phyloP scores from a whole-genome alignment of 768 basidiomycete species.

The Tulasnella sp. region DNA sequence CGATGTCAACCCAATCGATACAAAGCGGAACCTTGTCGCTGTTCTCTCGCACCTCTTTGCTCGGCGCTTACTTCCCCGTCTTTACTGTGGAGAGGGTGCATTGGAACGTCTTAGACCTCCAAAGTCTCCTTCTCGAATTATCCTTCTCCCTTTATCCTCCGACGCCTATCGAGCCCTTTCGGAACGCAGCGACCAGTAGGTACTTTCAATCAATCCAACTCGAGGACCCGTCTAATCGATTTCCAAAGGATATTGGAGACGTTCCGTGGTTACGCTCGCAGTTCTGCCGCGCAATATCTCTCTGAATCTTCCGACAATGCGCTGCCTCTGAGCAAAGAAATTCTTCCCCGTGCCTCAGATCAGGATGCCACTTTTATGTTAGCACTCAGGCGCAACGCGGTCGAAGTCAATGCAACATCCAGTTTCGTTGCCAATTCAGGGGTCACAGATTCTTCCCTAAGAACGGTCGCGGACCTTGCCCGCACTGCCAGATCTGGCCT shows the following conservation, averaged over 20 bases:
- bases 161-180: slow-evolving; percentile 44
- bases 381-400: slow-evolving; percentile 30
- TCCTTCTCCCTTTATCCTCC: slow-evolving; percentile 48
- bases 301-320: slow-evolving; percentile 36
- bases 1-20: slow-evolving; percentile 41
- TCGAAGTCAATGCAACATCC: slow-evolving; percentile 47
- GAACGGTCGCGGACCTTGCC: slow-evolving; percentile 49
- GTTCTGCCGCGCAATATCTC: slow-evolving; percentile 44
- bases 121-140: slow-evolving; percentile 53
- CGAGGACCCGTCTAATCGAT: neutral
- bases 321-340: slow-evolving; percentile 49
- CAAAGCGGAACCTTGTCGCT: slow-evolving; percentile 51
- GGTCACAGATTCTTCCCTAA: slow-evolving; percentile 50
- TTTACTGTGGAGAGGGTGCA: slow-evolving; percentile 42
- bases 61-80: slow-evolving; percentile 49
- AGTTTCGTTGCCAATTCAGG: slow-evolving; percentile 66
- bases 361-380: slow-evolving; percentile 35
- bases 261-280: slow-evolving; percentile 54
- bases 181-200: slow-evolving; percentile 44
- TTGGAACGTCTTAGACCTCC: slow-evolving; percentile 37
- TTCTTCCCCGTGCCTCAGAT: slow-evolving; percentile 29
- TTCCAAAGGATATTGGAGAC: slow-evolving; percentile 42
- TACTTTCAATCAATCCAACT: neutral
- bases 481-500: slow-evolving; percentile 52
- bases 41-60: slow-evolving; percentile 65